These are phyloP conservation scores for Furcasterigmium sp. DNA, from an alignment of 2,329 filamentous ascomycete genomes.

Conservation along the genomic window DNA sequence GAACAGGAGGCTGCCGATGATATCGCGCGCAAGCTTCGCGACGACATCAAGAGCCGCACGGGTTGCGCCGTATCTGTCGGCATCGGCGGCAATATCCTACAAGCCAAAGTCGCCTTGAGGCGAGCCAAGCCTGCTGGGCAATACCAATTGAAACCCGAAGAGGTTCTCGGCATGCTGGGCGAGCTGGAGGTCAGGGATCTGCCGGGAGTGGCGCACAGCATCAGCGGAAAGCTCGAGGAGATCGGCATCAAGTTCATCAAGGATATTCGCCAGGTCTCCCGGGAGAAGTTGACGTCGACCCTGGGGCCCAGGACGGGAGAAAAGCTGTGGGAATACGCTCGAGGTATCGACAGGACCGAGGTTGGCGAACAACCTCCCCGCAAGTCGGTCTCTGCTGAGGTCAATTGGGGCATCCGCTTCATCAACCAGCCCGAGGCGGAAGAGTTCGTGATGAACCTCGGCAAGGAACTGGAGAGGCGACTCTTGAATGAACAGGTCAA, in stretches of 20 bases:
- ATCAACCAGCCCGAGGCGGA: slow-evolving; percentile 88
- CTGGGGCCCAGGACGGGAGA: slow-evolving; percentile 91
- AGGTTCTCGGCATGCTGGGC: slow-evolving; percentile 71
- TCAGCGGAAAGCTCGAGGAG: slow-evolving; percentile 82
- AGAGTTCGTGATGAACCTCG: slow-evolving; percentile 81
- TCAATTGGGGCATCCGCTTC: slow-evolving; percentile 98
- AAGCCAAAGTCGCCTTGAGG: slow-evolving; percentile 84
- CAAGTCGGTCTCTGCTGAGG: slow-evolving; percentile 94
- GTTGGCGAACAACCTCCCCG: slow-evolving; percentile 80
- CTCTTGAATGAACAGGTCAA: slow-evolving; percentile 80
- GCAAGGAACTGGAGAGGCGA: slow-evolving; percentile 76
- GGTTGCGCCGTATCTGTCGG: slow-evolving; percentile 88
- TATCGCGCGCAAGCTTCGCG: slow-evolving; percentile 62
- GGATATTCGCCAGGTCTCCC: slow-evolving; percentile 72
- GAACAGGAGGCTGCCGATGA: slow-evolving; percentile 76
- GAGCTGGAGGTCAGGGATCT: slow-evolving; percentile 73
- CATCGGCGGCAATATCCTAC: slow-evolving; percentile 83
- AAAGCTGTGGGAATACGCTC: slow-evolving; percentile 83
- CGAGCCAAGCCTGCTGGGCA: slow-evolving; percentile 95
- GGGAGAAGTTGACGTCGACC: slow-evolving; percentile 65
- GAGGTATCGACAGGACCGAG: slow-evolving; percentile 80
- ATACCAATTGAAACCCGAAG: slow-evolving; percentile 78
- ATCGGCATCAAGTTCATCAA: slow-evolving; percentile 77
- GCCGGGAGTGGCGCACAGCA: slow-evolving; percentile 88
- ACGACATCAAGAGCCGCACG: slow-evolving; percentile 67